Percentiles rank a stretch among this genome's conserved stretches.
Evolutionary conservation across 2,329 filamentous ascomycete genomes (phyloP).

Genomic region (Aspergillus nomiae): DNA sequence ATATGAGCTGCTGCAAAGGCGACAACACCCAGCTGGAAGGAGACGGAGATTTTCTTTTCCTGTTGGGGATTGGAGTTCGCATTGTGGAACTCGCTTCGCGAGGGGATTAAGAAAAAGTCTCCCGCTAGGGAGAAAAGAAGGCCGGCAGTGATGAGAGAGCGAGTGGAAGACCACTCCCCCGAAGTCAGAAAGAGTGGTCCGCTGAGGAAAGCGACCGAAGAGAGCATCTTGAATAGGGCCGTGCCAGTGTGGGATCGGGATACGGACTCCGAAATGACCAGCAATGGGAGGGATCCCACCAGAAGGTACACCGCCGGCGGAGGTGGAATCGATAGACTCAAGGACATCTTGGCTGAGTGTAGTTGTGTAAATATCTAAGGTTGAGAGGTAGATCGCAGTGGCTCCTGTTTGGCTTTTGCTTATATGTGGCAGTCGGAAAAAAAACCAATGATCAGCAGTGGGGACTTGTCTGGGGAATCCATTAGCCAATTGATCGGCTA

Average conservation of each 20-base stretch:
- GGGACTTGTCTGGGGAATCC: not conserved
- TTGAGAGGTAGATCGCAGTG: not conserved
- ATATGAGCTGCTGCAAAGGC: slow-evolving; percentile 33
- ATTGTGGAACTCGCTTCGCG: slow-evolving; percentile 23
- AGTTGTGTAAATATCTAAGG: not conserved
- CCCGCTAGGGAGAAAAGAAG: slow-evolving; percentile 28
- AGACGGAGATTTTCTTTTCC: slow-evolving; percentile 20
- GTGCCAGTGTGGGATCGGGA: slow-evolving; percentile 27
- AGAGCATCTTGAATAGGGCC: slow-evolving; percentile 32
- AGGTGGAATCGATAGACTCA: slow-evolving; percentile 6
- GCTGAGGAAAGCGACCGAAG: slow-evolving; percentile 29
- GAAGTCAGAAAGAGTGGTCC: slow-evolving; percentile 23
- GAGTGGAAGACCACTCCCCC: slow-evolving; percentile 23
- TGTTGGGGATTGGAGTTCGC: not conserved
- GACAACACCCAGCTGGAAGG: slow-evolving; percentile 30
- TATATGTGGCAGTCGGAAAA: not conserved
- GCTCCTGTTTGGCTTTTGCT: not conserved
- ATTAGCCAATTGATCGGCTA: not conserved
- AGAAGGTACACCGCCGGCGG: slow-evolving; percentile 22
- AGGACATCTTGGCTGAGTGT: not conserved
- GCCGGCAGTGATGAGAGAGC: slow-evolving; percentile 24
- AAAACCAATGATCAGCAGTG: not conserved
- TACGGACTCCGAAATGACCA: slow-evolving; percentile 28
- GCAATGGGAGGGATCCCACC: slow-evolving; percentile 25
- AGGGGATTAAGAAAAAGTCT: slow-evolving; percentile 30